These are phyloP conservation scores for Saitozyma sp. DNA, from an alignment of 768 basidiomycete species.

Conservation along the genomic window DNA sequence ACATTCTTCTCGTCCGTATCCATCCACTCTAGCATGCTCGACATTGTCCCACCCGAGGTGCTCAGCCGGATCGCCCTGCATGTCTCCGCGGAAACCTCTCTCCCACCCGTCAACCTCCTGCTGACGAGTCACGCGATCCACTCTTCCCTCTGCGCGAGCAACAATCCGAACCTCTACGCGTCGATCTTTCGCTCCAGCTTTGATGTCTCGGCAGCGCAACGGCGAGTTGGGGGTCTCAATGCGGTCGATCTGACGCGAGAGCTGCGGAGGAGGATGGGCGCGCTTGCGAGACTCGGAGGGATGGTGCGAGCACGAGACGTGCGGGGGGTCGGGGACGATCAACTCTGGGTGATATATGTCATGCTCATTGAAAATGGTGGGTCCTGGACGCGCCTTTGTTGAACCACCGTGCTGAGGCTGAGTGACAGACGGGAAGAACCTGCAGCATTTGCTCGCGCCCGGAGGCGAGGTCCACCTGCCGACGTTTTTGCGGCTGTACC, in stretches of 20 bases:
- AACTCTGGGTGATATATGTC: conserved; percentile 48
- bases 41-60: conserved; percentile 69
- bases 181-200: conserved; percentile 37
- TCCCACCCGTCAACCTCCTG: conserved; percentile 33
- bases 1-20: no score
- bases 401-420: conserved; percentile 12
- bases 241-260: conserved; percentile 34
- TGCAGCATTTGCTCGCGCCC: conserved; percentile 35
- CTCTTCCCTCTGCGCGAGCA: conserved; percentile 21
- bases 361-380: conserved; percentile 52
- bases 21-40: conserved; percentile 45
- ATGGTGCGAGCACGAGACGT: conserved; percentile 25
- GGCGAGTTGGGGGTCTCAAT: conserved; percentile 45
- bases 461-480: conserved; percentile 34
- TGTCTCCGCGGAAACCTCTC: conserved; percentile 54
- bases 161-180: conserved; percentile 42
- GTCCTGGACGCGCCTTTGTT: conserved; percentile 18
- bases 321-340: conserved; percentile 25
- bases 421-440: conserved; percentile 47
- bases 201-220: conserved; percentile 35
- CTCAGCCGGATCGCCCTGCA: conserved; percentile 76
- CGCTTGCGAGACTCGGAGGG: conserved; percentile 24
- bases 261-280: conserved; percentile 30
- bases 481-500: conserved; percentile 47
- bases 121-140: conserved; percentile 33